Evolutionary conservation across 257 asterid species (phyloP).

Genomic region (Primulina huaijiensis): DNA sequence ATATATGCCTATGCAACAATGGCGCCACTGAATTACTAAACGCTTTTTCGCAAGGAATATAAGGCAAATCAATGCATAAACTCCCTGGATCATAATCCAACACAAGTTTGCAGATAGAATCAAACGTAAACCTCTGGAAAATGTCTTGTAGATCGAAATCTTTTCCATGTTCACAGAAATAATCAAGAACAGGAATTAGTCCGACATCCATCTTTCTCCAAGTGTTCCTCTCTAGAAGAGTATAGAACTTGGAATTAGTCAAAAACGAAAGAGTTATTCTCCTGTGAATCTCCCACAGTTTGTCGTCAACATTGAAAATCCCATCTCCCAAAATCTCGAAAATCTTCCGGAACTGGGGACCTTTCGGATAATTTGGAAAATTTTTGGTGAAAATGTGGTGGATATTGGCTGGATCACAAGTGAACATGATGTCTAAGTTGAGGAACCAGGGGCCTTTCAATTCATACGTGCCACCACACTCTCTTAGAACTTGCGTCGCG

Average conservation of each 20-base stretch:
- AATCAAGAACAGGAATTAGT: constrained; percentile 21
- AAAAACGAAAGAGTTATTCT: background rate
- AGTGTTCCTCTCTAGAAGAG: constrained; percentile 3
- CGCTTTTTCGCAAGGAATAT: constrained; percentile 25
- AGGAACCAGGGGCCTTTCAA: constrained; percentile 20
- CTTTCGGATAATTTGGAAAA: constrained; percentile 31
- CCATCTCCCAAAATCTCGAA: constrained; percentile 30
- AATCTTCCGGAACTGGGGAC: constrained; percentile 24
- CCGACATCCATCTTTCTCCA: constrained; percentile 26
- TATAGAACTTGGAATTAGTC: constrained; percentile 16
- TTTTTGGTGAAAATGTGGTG: constrained; percentile 25
- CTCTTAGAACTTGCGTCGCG: constrained; percentile 12
- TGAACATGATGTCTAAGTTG: constrained; percentile 20
- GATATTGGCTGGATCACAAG: constrained; percentile 28
- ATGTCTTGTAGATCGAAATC: constrained; percentile 28
- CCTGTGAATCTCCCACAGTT: constrained; percentile 29
- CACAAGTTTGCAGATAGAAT: constrained; percentile 17
- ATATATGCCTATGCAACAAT: constrained; percentile 11
- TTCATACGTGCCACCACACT: constrained; percentile 21
- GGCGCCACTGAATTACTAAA: constrained; percentile 20
- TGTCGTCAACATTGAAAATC: constrained; percentile 25
- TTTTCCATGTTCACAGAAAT: background rate
- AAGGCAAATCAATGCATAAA: constrained; percentile 23
- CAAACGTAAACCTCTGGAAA: constrained; percentile 29
- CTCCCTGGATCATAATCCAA: constrained; percentile 24